A percentile compares a stretch with the other conserved stretches of the same genome.
These are phyloP conservation scores for Macrophomina tecta DNA, from an alignment of 2,329 filamentous ascomycete species.

Conservation along the genomic window DNA sequence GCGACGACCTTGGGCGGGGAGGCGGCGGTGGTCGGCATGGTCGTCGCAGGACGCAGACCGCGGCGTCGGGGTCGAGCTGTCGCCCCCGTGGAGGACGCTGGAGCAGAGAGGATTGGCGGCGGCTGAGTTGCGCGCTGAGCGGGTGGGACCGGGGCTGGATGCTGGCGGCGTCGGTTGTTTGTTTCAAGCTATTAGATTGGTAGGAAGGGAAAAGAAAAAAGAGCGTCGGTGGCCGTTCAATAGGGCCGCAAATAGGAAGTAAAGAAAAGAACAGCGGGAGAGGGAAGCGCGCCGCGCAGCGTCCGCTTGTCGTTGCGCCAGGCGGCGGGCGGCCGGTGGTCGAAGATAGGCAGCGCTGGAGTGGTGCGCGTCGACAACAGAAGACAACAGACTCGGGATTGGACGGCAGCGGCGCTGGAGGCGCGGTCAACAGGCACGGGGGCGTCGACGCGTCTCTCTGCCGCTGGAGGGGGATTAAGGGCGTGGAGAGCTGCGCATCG, in stretches of 20 bases:
- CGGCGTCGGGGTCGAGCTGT: conserved; percentile 12
- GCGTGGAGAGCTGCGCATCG: conserved; percentile 24
- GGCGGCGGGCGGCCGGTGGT: conserved; percentile 2
- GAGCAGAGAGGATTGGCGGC: conserved; percentile 16
- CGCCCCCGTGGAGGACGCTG: conserved; percentile 5
- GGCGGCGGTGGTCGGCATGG: conserved; percentile 52
- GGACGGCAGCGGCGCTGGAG: conserved; percentile 21
- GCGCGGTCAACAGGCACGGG: conserved; percentile 21
- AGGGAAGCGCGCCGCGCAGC: conserved; percentile 8
- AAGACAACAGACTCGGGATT: conserved; percentile 11
- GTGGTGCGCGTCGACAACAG: conserved; percentile 4
- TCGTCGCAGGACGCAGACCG: conserved; percentile 1
- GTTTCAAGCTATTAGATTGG: conserved; percentile 28
- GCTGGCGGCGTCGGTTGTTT: conserved; percentile 21
- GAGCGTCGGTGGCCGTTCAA: conserved; percentile 21
- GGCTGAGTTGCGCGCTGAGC: neutral
- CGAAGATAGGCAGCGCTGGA: neutral
- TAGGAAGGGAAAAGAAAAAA: conserved; percentile 27
- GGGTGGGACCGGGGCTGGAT: conserved; percentile 9
- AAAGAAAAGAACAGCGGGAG: conserved; percentile 12
- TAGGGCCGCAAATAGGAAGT: conserved; percentile 10
- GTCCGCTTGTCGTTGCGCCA: conserved; percentile 15
- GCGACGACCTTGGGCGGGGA: conserved; percentile 48
- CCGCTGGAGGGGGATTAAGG: conserved; percentile 26
- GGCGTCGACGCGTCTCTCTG: conserved; percentile 26